phyloP scores from a whole-genome alignment of 2,329 filamentous ascomycete genomes.

The Aspergillus jensenii region DNA sequence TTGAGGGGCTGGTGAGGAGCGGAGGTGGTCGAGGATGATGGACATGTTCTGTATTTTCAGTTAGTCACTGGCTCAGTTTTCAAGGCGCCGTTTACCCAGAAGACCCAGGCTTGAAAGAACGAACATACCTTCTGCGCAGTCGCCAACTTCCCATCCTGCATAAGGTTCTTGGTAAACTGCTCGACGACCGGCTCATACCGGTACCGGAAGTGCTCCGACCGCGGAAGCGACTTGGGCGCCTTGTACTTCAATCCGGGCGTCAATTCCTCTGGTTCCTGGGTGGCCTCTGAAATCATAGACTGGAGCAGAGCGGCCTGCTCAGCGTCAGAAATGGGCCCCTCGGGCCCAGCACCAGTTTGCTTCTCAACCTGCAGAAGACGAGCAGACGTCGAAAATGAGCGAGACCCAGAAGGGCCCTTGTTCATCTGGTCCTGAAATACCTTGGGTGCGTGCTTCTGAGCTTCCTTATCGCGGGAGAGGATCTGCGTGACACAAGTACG shows the following conservation, averaged over 20 bases:
- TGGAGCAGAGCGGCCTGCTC: constrained; percentile 35
- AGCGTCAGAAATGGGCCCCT: constrained; percentile 2
- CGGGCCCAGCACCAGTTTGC: background rate
- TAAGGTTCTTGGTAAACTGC: constrained; percentile 87
- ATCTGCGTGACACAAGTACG: constrained; percentile 47
- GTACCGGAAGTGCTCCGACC: constrained; percentile 66
- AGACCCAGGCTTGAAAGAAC: no score
- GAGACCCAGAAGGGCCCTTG: constrained; percentile 38
- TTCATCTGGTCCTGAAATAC: constrained; percentile 60
- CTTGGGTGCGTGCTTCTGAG: constrained; percentile 63
- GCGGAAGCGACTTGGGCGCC: constrained; percentile 66
- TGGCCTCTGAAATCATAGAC: constrained; percentile 37
- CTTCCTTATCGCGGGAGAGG: constrained; percentile 62
- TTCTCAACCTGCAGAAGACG: constrained; percentile 36
- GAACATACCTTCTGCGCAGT: constrained; percentile 75
- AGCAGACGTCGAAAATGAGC: constrained; percentile 60
- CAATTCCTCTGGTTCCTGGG: constrained; percentile 33
- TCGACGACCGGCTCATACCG: constrained; percentile 82
- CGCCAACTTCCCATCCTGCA: constrained; percentile 87
- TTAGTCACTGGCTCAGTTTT: no score
- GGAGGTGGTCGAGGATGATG: constrained; percentile 76
- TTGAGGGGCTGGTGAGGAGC: constrained; percentile 77
- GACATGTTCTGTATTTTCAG: constrained; percentile 70
- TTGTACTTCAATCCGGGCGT: constrained; percentile 73
- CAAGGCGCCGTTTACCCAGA: no score